These are phyloP conservation scores for Bromus sterilis DNA, from an alignment of 176 grass and related monocot species.

Conservation along the genomic window DNA sequence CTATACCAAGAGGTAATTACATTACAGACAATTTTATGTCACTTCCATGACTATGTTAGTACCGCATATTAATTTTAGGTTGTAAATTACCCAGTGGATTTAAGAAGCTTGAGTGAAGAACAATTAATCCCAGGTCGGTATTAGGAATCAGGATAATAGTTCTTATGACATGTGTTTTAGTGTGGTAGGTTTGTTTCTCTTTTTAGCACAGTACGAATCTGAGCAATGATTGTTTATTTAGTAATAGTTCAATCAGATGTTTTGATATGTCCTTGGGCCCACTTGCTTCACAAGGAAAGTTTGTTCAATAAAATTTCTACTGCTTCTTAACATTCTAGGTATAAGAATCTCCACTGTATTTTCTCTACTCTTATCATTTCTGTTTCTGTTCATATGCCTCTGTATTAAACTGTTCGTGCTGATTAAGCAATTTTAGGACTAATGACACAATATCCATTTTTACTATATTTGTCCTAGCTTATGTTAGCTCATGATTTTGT, in stretches of 20 bases:
- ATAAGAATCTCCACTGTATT: not conserved
- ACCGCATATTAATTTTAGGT: not conserved
- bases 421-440: not conserved
- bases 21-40: not conserved
- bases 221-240: not conserved
- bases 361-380: not conserved
- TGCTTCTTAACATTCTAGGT: not conserved
- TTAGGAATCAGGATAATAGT: not conserved
- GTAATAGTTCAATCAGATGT: not conserved
- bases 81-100: not conserved
- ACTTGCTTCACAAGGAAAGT: not conserved
- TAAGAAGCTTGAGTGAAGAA: not conserved
- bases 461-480: slow-evolving; percentile 5
- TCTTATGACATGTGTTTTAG: not conserved
- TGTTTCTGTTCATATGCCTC: not conserved
- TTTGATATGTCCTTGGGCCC: not conserved
- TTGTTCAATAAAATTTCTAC: not conserved
- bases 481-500: slow-evolving; percentile 22
- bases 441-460: not conserved
- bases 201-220: not conserved
- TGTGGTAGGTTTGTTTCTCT: not conserved
- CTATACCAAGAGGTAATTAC: not conserved
- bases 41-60: not conserved
- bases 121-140: not conserved
- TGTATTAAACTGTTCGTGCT: not conserved